Percentiles rank a stretch among this genome's conserved stretches.
Evolutionary conservation across 208 protist species (phyloP).

Genomic region (Leishmania tropica): DNA sequence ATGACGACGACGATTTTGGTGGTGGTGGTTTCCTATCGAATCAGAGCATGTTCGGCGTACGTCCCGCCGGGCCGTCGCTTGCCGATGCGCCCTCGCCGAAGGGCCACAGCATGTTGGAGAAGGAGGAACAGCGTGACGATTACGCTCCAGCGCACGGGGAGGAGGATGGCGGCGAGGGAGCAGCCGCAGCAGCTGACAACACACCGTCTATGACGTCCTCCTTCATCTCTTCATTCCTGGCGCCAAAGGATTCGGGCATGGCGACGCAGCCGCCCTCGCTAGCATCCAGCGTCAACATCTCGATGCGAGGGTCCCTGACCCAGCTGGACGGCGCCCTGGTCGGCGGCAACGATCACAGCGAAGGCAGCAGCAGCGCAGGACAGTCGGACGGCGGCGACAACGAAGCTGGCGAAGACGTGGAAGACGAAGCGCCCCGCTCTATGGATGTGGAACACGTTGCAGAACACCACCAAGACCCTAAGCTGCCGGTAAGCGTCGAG

Average conservation of each 20-base stretch:
- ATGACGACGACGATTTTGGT: constrained; percentile 27
- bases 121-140: not conserved
- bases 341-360: constrained; percentile 19
- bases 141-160: not conserved
- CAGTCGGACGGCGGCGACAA: constrained; percentile 32
- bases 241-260: constrained; percentile 18
- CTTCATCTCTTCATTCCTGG: constrained; percentile 13
- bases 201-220: constrained; percentile 12
- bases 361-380: constrained; percentile 29
- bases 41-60: constrained; percentile 26
- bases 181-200: not conserved
- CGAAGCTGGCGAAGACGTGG: constrained; percentile 25
- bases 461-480: constrained; percentile 1
- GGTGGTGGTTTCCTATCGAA: constrained; percentile 13
- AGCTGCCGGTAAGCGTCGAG: constrained; percentile 19
- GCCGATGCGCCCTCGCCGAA: not conserved
- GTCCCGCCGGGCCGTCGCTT: not conserved
- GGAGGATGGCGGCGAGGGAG: not conserved
- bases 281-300: constrained; percentile 17
- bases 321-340: constrained; percentile 12
- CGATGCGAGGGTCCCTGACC: constrained; percentile 5
- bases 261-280: constrained; percentile 31
- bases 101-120: not conserved
- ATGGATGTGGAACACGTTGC: constrained; percentile 16
- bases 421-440: constrained; percentile 25